Evolutionary conservation across 176 grass and related monocot genomes (phyloP), one percentile per base, ranked within the genome.

Genomic region (Triticum turgidum): DNA sequence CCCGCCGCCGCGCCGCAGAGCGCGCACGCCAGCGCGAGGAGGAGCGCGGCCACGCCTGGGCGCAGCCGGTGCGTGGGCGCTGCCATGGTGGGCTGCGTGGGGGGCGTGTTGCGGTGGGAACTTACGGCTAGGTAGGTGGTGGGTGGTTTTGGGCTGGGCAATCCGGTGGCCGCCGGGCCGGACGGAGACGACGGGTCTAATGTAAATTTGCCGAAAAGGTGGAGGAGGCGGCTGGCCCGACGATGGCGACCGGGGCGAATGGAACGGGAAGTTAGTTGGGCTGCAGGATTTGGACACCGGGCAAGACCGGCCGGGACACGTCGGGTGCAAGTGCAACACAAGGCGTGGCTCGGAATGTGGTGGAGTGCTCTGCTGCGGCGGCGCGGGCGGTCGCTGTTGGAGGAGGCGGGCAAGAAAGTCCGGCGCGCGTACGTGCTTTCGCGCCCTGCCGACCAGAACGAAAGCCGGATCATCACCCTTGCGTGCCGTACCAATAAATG

Each of bases 1-100:
- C 83, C 88, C 34, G 18, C 25, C 25, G 83, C 80, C 49, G 12
- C 64, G 76, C 65, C 61, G 34, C 82, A 79, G 20, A 87, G 84
- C 69, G 65, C 27, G 6, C 39, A 52, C 7, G 21, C 45, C 11
- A 65, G 7, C 21, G 44, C 71, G 29, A 80, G 32, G 13, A 25
- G 21, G 73, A 37, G 29, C 29, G 29, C 29, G 29, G 29, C 29
- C 29, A 30, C 29, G 29, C 29, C 29, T 30, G 29, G 35, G 35
- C 3, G 14, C 7, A 59, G 17, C 0, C 41, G 41, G 15, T 8
- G 18, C 17, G 54, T 21, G 54, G 54, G 62, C 12, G 59, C 4
- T 61, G 44, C 77, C 88, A 85, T 81, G 70, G 14, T 9, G 20
- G 7, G 17, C 2, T 25, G 15, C 6, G 33, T 20, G 34, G 67